These are phyloP conservation scores for Hydnomerulius pinastri DNA, from an alignment of 768 basidiomycete genomes.

Conservation along the genomic window DNA sequence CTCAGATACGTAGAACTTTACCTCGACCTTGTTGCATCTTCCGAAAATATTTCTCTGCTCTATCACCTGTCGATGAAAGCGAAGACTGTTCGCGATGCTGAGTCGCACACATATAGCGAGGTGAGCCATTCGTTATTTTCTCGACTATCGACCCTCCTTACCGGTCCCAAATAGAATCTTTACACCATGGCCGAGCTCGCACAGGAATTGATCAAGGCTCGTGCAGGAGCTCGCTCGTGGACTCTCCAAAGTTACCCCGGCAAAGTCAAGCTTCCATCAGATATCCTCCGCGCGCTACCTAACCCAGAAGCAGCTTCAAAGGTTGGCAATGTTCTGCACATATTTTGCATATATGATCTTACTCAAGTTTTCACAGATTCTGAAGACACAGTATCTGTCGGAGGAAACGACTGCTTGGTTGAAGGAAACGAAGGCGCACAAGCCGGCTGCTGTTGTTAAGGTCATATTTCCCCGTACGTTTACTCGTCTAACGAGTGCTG, in stretches of 20 bases:
- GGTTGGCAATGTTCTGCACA: slow-evolving; percentile 36
- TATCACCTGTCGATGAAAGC: slow-evolving; percentile 79
- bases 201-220: slow-evolving; percentile 78
- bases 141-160: not conserved
- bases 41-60: slow-evolving; percentile 84
- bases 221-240: slow-evolving; percentile 69
- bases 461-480: slow-evolving; percentile 8
- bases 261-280: slow-evolving; percentile 74
- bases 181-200: slow-evolving; percentile 88
- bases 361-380: slow-evolving; percentile 47
- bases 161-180: slow-evolving; percentile 59
- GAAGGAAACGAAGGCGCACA: slow-evolving; percentile 44
- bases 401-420: slow-evolving; percentile 61
- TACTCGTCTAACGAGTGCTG: slow-evolving; percentile 5
- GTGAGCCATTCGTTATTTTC: slow-evolving; percentile 40
- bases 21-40: slow-evolving; percentile 69
- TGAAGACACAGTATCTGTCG: slow-evolving; percentile 68
- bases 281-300: slow-evolving; percentile 77
- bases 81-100: slow-evolving; percentile 85
- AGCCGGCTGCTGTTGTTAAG: slow-evolving; percentile 34
- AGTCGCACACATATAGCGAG: slow-evolving; percentile 68
- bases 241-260: slow-evolving; percentile 77
- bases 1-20: slow-evolving; percentile 87
- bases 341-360: not conserved
- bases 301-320: slow-evolving; percentile 64